These are phyloP conservation scores for Pharus latifolius DNA, from an alignment of 176 grass and related monocot species.

Conservation along the genomic window DNA sequence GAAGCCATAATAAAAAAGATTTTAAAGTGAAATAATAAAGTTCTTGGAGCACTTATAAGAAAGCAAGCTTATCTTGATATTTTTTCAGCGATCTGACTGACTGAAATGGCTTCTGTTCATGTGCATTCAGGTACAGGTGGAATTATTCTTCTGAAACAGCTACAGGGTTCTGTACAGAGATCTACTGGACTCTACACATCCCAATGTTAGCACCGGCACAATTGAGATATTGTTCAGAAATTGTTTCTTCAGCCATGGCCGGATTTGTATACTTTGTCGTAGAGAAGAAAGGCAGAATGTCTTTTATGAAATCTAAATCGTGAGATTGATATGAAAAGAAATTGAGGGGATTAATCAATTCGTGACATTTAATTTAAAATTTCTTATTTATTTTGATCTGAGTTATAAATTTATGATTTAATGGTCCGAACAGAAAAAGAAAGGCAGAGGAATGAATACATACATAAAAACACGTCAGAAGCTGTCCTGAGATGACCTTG, in stretches of 20 bases:
- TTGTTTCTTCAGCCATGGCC: background rate
- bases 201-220: background rate
- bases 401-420: no score
- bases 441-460: no score
- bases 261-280: no score
- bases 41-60: background rate
- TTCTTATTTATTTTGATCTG: no score
- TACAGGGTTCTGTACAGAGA: background rate
- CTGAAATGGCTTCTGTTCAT: background rate
- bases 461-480: no score
- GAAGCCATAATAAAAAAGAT: background rate
- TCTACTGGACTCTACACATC: background rate
- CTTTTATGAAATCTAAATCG: no score
- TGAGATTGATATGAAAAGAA: no score
- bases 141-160: background rate
- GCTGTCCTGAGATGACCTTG: no score
- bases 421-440: no score
- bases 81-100: background rate
- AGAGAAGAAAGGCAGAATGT: no score
- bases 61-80: slow-evolving; percentile 4
- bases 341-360: no score
- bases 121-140: background rate
- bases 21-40: slow-evolving; percentile 6
- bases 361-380: no score
- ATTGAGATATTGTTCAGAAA: background rate